Evolutionary conservation across 352 stramenopile genomes (phyloP), one percentile per base, ranked within the genome.

Genomic region (Phytophthora capsici): DNA sequence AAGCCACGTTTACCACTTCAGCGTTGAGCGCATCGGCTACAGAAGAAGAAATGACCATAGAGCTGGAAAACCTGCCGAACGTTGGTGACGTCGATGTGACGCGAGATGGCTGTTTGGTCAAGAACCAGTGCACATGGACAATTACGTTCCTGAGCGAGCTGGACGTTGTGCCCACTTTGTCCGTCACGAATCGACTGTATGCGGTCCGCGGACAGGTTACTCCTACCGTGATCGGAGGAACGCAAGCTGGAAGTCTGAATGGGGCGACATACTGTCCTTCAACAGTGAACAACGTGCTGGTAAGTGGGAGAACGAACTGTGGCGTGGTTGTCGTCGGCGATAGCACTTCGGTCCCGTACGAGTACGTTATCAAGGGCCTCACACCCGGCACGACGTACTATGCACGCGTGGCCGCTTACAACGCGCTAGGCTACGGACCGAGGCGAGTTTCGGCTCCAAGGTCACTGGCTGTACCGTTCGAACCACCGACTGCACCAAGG

Each of bases 51-150:
- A 66, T 99, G 60, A 89, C 90, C 30, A 89, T 62, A 5, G 78
- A 93, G 19, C 57, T 99, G 20, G 84, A 96, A 55, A 98, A 98
- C 55, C 77, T 99, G 54, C 90, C 90, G 5, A 98, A 98, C 68
- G 75, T 99, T 16, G 96, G 94, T 5, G 81, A 96, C 23, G 95
- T 98, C 6, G 50, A 62, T 48, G 94, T 98, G 10, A 58, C 80
- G 7, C 57, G 69, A 1, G 73, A 64, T 19, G 48, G 57, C 4
- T 90, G 80, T 36, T 57, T 44, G 0, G 61, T 26, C 0, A 84
- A 84, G 40, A 80, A 80, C 28, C 85, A 94, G 54, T 94, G 84
- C 30, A 84, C 75, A 8, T 97, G 88, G 86, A 83, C 64, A 5
- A 77, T 97, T 37, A 94, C 86, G 32, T 96, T 96, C 47, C 3